phyloP scores from a whole-genome alignment of 2,329 filamentous ascomycete species.

The Leptographium radiaticola region DNA sequence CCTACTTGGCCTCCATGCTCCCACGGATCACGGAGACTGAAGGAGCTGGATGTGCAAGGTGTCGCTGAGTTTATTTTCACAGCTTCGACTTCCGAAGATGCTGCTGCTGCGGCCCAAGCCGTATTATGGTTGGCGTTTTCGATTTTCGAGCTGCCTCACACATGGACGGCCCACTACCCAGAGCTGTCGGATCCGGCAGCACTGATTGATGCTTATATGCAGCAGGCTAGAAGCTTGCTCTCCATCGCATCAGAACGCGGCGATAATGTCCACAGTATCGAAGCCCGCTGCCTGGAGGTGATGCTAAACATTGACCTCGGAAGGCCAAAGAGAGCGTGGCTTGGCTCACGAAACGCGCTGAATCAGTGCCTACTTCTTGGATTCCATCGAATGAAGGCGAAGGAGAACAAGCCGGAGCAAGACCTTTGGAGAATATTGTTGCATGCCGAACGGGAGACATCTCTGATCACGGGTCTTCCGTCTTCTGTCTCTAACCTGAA shows the following conservation, averaged over 20 bases:
- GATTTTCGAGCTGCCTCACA: not conserved
- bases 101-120: not conserved
- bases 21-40: not conserved
- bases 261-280: conserved; percentile 36
- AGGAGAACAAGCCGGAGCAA: conserved; percentile 18
- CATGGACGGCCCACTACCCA: not conserved
- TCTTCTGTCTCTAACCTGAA: conserved; percentile 14
- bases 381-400: conserved; percentile 22
- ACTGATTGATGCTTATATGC: conserved; percentile 31
- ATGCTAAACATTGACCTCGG: conserved; percentile 43
- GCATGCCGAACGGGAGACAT: conserved; percentile 33
- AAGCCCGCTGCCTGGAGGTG: conserved; percentile 34
- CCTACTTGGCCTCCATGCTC: not conserved
- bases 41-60: conserved; percentile 18
- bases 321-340: conserved; percentile 40
- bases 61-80: conserved; percentile 9
- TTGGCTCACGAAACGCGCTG: conserved; percentile 34
- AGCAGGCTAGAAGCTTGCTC: conserved; percentile 30
- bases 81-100: conserved; percentile 17
- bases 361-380: conserved; percentile 39
- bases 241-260: conserved; percentile 34
- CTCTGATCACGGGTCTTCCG: conserved; percentile 40
- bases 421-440: conserved; percentile 26
- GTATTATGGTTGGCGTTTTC: not conserved
- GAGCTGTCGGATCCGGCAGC: conserved; percentile 20